A percentile compares a stretch with the other conserved stretches of the same genome.
phyloP scores from a whole-genome alignment of 768 basidiomycete genomes.

The Russula sp. region DNA sequence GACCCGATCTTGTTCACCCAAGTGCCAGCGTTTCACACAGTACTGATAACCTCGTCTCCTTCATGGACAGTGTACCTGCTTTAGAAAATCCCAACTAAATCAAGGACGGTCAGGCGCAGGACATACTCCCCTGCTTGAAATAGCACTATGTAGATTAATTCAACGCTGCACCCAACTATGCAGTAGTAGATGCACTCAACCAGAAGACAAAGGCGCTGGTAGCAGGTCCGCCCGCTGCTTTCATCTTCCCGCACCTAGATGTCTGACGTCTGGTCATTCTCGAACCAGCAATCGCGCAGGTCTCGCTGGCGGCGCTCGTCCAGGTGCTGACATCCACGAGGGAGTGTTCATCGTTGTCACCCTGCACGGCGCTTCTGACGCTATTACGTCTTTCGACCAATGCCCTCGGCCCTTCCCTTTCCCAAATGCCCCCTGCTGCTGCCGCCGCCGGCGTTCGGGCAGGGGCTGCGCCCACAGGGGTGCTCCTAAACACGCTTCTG shows the following conservation, averaged over 20 bases:
- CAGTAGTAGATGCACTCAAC: conserved; percentile 32
- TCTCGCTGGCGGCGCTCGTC: conserved; percentile 42
- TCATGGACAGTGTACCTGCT: conserved; percentile 48
- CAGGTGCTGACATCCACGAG: conserved; percentile 37
- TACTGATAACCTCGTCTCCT: conserved; percentile 53
- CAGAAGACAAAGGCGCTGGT: conserved; percentile 40
- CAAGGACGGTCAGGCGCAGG: conserved; percentile 44
- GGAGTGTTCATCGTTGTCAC: conserved; percentile 27
- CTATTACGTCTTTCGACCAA: conserved; percentile 65
- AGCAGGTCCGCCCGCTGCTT: conserved; percentile 41
- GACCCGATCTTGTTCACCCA: conserved; percentile 73
- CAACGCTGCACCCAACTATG: conserved; percentile 20
- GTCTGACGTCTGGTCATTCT: conserved; percentile 76
- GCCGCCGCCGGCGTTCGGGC: conserved; percentile 23
- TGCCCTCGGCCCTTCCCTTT: conserved; percentile 46
- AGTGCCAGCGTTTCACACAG: conserved; percentile 60
- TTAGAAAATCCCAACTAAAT: conserved; percentile 33
- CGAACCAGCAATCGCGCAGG: conserved; percentile 37
- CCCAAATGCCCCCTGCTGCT: conserved; percentile 37
- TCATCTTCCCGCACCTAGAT: conserved; percentile 78
- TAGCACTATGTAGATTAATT: conserved; percentile 40
- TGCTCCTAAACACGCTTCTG: conserved; percentile 63
- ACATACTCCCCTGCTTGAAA: conserved; percentile 61
- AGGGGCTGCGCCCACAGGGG: conserved; percentile 38
- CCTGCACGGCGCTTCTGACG: conserved; percentile 53